phyloP scores from a whole-genome alignment of 2,329 filamentous ascomycete genomes.

The Fusarium coffeatum region DNA sequence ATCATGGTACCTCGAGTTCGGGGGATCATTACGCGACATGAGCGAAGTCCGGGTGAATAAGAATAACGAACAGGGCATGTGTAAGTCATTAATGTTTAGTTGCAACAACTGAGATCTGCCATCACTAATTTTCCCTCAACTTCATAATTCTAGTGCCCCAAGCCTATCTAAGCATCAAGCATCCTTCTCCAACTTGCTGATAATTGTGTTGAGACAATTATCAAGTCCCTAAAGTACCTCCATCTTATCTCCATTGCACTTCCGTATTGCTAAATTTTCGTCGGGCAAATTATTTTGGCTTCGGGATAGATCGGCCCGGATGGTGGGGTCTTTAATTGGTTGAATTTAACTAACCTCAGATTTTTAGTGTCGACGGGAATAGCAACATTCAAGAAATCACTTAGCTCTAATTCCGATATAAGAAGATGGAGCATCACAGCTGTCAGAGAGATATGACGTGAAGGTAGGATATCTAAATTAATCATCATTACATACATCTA shows the following conservation, averaged over 20 bases:
- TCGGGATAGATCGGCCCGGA: conserved; percentile 36
- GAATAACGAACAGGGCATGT: conserved; percentile 4
- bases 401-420: background rate
- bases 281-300: conserved; percentile 21
- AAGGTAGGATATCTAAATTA: conserved; percentile 15
- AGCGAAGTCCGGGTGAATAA: conserved; percentile 35
- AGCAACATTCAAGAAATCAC: background rate
- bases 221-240: conserved; percentile 30
- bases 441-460: background rate
- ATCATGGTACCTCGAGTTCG: conserved; percentile 41
- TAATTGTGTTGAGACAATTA: conserved; percentile 43
- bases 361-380: conserved; percentile 2
- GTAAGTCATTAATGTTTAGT: background rate
- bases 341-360: background rate
- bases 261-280: conserved; percentile 29
- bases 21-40: conserved; percentile 41
- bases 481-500: conserved; percentile 28
- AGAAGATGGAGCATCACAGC: background rate
- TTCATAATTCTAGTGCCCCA: too few species aligned
- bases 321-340: conserved; percentile 19
- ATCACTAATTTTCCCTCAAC: background rate
- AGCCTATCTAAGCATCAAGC: background rate
- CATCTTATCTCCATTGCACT: conserved; percentile 20
- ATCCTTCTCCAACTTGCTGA: conserved; percentile 21
- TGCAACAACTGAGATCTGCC: background rate